Percentiles rank a stretch among this genome's conserved stretches.
phyloP scores from a whole-genome alignment of 371 early-diverging fungal species.

The Saksenaea vasiformis region DNA sequence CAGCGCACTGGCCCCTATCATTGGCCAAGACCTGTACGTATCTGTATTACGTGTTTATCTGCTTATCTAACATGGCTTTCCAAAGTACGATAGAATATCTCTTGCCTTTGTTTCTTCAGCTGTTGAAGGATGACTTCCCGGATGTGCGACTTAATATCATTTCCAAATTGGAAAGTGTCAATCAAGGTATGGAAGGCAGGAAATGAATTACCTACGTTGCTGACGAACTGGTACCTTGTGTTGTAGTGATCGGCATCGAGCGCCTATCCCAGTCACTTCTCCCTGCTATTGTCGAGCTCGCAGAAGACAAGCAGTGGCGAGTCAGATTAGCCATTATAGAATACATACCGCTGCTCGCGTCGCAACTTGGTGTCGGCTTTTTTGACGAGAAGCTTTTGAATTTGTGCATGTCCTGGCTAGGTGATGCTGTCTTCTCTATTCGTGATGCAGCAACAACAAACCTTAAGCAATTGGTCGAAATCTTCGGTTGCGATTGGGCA shows the following conservation, averaged over 20 bases:
- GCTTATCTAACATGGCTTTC: background rate
- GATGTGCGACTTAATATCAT: constrained; percentile 98
- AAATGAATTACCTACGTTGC: background rate
- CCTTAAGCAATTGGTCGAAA: constrained; percentile 89
- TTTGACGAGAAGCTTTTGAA: constrained; percentile 94
- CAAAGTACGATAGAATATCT: constrained; percentile 90
- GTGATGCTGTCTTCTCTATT: constrained; percentile 95
- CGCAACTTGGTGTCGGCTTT: constrained; percentile 92
- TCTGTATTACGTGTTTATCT: background rate
- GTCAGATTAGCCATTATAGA: constrained; percentile 98
- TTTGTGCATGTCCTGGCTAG: constrained; percentile 96
- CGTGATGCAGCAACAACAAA: constrained; percentile 95
- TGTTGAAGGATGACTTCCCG: constrained; percentile 95
- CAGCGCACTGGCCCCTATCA: constrained; percentile 89
- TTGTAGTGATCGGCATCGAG: constrained; percentile 94
- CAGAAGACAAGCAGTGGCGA: constrained; percentile 99
- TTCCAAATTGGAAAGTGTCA: constrained; percentile 93
- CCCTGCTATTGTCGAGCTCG: constrained; percentile 96
- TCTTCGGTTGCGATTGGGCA: constrained; percentile 99
- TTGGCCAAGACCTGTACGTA: constrained; percentile 88
- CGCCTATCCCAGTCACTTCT: constrained; percentile 94
- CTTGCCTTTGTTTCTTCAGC: constrained; percentile 91
- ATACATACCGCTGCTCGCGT: constrained; percentile 94
- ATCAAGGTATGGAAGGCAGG: constrained; percentile 58
- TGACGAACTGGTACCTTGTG: background rate